phyloP scores from a whole-genome alignment of 1,284 basidiomycete genomes.

The Cutaneotrichosporon cutaneum region DNA sequence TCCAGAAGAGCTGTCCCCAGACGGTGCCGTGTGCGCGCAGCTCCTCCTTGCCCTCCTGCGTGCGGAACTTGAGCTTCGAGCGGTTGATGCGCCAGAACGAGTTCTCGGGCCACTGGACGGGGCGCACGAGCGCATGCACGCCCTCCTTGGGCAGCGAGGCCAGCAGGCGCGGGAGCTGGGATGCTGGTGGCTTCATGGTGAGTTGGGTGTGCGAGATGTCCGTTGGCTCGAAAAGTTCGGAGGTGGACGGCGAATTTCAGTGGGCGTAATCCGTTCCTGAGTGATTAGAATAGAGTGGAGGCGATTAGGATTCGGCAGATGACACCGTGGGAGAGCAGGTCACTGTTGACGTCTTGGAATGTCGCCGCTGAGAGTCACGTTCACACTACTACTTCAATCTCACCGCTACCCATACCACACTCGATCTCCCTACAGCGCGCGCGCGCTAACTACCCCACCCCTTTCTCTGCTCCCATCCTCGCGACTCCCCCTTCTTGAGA shows the following conservation, averaged over 20 bases:
- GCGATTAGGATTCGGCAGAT: not conserved
- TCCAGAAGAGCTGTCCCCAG: constrained; percentile 40
- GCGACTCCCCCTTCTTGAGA: not conserved
- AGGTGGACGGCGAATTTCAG: constrained; percentile 1
- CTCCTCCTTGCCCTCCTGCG: constrained; percentile 13
- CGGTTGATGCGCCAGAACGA: constrained; percentile 42
- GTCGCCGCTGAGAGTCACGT: not conserved
- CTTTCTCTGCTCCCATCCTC: not conserved
- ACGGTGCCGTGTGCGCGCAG: constrained; percentile 32
- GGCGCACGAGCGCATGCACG: constrained; percentile 31
- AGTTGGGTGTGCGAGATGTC: not conserved
- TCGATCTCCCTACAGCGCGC: not conserved
- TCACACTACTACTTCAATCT: not conserved
- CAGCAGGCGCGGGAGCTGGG: constrained; percentile 36
- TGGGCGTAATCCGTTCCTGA: not conserved
- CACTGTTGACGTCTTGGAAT: not conserved
- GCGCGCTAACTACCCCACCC: not conserved
- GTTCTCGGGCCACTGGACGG: constrained; percentile 28
- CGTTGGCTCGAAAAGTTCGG: constrained; percentile 10
- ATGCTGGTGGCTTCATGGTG: constrained; percentile 18
- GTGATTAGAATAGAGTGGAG: constrained; percentile 2
- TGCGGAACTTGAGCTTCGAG: constrained; percentile 33
- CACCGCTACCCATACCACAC: not conserved
- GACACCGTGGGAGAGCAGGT: not conserved
- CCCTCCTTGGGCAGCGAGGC: constrained; percentile 35